phyloP scores from a whole-genome alignment of 345 rosid genomes.

The Erucastrum elatum region DNA sequence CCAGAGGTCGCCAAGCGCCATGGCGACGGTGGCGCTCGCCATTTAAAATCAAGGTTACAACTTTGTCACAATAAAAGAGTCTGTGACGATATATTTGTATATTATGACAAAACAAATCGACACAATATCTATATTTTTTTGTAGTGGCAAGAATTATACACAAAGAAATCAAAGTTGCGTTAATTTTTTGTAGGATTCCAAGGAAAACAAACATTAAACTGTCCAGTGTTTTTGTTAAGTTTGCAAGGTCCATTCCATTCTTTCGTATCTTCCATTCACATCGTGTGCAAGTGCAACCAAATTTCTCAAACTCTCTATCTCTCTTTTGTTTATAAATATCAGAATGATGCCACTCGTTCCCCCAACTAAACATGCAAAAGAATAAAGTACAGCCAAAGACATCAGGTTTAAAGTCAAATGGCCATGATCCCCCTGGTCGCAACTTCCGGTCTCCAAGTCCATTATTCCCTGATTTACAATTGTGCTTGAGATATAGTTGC shows the following conservation, averaged over 20 bases:
- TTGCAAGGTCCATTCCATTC: constrained; percentile 3
- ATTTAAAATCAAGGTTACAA: too few relatives aligned
- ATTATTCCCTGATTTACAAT: constrained; percentile 5
- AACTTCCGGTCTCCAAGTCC: not conserved
- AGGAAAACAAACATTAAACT: constrained; percentile 8
- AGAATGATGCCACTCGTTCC: not conserved
- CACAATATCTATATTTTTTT: too few relatives aligned
- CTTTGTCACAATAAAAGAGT: too few relatives aligned
- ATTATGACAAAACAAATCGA: too few relatives aligned
- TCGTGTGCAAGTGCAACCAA: not conserved
- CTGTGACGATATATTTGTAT: too few relatives aligned
- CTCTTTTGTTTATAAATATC: not conserved
- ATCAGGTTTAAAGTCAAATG: not conserved
- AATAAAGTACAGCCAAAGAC: constrained; percentile 7
- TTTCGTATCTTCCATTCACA: constrained; percentile 12
- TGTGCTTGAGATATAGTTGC: not conserved
- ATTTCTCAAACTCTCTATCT: not conserved
- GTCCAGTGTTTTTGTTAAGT: not conserved
- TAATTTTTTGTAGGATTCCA: not conserved
- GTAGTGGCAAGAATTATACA: too few relatives aligned
- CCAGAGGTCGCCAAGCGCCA: too few relatives aligned
- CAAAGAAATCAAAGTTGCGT: too few relatives aligned
- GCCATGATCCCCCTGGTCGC: constrained; percentile 2
- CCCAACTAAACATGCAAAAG: constrained; percentile 15
- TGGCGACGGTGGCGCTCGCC: too few relatives aligned